A percentile compares a stretch with the other conserved stretches of the same genome.
Evolutionary conservation across 2,329 filamentous ascomycete genomes (phyloP).

Genomic region (Lithohypha guttulata): DNA sequence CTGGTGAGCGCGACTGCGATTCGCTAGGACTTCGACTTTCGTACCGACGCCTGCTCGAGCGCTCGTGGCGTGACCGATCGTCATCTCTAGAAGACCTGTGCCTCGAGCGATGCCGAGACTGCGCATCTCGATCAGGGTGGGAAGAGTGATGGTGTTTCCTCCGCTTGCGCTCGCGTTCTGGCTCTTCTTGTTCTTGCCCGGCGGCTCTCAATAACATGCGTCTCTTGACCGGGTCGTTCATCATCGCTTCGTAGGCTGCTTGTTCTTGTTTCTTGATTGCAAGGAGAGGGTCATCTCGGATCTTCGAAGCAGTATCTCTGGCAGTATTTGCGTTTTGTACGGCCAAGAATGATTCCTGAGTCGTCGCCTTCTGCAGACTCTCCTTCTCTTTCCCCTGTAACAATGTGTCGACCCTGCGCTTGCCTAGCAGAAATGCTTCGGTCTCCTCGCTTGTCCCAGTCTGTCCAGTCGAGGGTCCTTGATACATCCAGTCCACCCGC

Average conservation of each 20-base stretch:
- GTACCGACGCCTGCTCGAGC: conserved; percentile 25
- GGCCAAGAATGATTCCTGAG: conserved; percentile 52
- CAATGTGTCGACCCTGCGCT: conserved; percentile 79
- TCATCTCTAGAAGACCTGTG: conserved; percentile 11
- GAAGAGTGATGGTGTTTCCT: conserved; percentile 32
- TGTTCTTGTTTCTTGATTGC: conserved; percentile 91
- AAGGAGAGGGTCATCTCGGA: conserved; percentile 80
- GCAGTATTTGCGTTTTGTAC: conserved; percentile 60
- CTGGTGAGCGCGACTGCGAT: conserved; percentile 26
- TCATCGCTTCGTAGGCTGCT: conserved; percentile 55
- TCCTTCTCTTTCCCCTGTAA: conserved; percentile 72
- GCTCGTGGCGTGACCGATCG: conserved; percentile 15
- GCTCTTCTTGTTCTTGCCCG: conserved; percentile 25
- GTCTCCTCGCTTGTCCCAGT: conserved; percentile 73
- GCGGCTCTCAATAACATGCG: conserved; percentile 45
- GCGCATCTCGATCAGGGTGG: conserved; percentile 18
- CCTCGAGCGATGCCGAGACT: conserved; percentile 8
- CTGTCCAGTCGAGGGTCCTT: conserved; percentile 68
- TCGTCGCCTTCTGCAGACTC: conserved; percentile 65
- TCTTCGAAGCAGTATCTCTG: conserved; percentile 73
- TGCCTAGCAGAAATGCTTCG: conserved; percentile 86
- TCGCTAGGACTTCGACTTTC: conserved; percentile 32
- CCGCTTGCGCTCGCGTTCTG: conserved; percentile 36
- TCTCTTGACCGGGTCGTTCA: conserved; percentile 34
- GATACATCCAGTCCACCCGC: conserved; percentile 97